Evolutionary conservation across 176 grass and related monocot genomes (phyloP), one percentile per base, ranked within the genome.

Genomic region (Aegilops speltoides): DNA sequence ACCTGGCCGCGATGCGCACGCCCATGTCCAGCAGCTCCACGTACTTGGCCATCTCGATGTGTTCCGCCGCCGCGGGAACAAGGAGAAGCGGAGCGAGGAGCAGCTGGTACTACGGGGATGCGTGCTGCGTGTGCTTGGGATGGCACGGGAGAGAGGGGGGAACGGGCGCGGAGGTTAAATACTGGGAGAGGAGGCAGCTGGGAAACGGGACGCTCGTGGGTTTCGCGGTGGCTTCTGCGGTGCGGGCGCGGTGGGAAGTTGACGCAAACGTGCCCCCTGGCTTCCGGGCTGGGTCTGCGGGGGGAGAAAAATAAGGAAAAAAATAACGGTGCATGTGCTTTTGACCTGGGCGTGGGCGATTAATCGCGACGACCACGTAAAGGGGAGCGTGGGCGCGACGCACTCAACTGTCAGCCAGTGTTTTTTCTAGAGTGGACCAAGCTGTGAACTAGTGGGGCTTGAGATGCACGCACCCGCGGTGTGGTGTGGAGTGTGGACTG

Each of bases 21-120:
- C 91, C 91, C 89, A 93, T 88, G 82, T 94, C 94, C 26, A 96
- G 73, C 82, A 93, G 76, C 88, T 93, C 91, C 79, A 83, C 84
- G 89, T 93, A 96, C 78, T 83, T 86, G 1, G 89, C 71, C 86
- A 91, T 92, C 31, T 34, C 43, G 43, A 43, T 12, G 38, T 10
- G 38, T 41, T 41, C 38, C 38, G 38, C 38, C 2, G 38, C 38
- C 38, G 38, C 10, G 2, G 40, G 43, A 46, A 46, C 43, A 14
- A 46, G 43, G 43, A 41, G 40, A 2, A 3, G 9, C 40, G 10
- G 10, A 41, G 38, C 38, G 38, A 41, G 38, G 37, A 8, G 7
- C 8, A 40, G 37, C 2, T 9, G 37, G 8, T 40, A 38, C 36
- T 28, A 31, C 7, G 37, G 38, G 41, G 41, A 43, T 43, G 41